Percentiles rank a stretch among this genome's conserved stretches.
Conservation (phyloP, 1,284 basidiomycete species). For the Porodaedalea pini region DNA sequence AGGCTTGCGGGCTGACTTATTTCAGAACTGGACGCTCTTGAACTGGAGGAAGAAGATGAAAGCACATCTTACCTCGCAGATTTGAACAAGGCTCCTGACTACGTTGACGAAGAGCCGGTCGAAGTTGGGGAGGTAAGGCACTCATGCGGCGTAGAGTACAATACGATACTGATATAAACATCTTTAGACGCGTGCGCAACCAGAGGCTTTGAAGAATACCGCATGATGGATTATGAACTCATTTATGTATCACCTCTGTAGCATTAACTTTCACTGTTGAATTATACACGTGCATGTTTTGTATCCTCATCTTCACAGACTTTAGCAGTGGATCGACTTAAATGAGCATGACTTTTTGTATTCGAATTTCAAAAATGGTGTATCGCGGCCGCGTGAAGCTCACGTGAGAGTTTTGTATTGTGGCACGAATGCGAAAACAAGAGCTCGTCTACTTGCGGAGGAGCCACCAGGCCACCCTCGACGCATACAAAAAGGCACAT, state of each 20-base stretch:
- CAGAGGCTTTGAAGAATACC: constrained; percentile 57
- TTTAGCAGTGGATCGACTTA: too few species aligned
- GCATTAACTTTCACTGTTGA: neutral
- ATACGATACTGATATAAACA: neutral
- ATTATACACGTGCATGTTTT: neutral
- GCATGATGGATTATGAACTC: constrained; percentile 9
- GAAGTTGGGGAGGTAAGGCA: constrained; percentile 54
- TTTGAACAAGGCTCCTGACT: constrained; percentile 83
- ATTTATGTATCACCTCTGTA: neutral
- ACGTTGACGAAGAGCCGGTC: constrained; percentile 82
- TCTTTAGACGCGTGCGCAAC: constrained; percentile 36
- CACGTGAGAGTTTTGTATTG: neutral
- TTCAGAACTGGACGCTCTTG: constrained; percentile 85
- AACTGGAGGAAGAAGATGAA: constrained; percentile 85
- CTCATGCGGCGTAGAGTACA: neutral
- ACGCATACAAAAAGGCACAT: neutral
- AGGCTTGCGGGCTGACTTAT: constrained; percentile 5
- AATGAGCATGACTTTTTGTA: neutral
- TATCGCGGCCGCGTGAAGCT: neutral
- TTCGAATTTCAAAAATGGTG: neutral
- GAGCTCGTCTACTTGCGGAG: neutral
- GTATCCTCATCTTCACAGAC: neutral
- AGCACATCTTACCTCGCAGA: constrained; percentile 83
- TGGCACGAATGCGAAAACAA: neutral
- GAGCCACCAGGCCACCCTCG: constrained; percentile 6